These are phyloP conservation scores for Magnaporthiopsis poae DNA, from an alignment of 2,329 filamentous ascomycete species.

Conservation along the genomic window DNA sequence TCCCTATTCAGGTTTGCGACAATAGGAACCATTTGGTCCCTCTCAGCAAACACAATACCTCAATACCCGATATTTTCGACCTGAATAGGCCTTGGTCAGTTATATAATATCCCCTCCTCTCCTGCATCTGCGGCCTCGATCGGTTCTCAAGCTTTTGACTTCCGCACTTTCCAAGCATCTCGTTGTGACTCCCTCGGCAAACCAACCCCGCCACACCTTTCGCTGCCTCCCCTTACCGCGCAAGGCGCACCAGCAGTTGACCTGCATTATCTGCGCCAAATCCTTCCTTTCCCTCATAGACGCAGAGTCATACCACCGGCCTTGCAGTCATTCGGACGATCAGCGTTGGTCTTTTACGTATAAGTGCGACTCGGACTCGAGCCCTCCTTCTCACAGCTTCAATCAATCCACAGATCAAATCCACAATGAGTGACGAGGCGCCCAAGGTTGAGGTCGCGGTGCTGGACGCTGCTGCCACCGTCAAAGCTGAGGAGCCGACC, in stretches of 20 bases:
- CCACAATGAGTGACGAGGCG: slow-evolving; percentile 6
- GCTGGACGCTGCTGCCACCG: slow-evolving; percentile 9
- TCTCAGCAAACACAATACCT: background rate
- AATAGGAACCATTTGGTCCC: background rate
- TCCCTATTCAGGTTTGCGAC: background rate
- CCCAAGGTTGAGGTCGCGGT: slow-evolving; percentile 7
- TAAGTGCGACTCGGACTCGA: background rate
- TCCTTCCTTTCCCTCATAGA: background rate
- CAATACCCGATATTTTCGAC: background rate
- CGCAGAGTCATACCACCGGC: background rate
- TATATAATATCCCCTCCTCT: background rate
- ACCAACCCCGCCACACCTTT: background rate
- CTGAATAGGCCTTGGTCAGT: background rate
- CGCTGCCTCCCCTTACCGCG: background rate
- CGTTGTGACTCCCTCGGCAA: background rate
- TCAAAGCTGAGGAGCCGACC: slow-evolving; percentile 3
- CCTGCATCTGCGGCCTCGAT: background rate
- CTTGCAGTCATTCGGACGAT: background rate
- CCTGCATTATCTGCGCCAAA: background rate
- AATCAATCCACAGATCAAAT: background rate
- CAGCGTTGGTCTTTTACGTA: background rate
- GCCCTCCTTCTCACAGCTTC: background rate
- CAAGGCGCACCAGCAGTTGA: background rate
- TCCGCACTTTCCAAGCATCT: background rate
- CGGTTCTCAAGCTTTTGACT: background rate